Conservation (phyloP, 106 monocot species). For the Vanilla planifolia region DNA sequence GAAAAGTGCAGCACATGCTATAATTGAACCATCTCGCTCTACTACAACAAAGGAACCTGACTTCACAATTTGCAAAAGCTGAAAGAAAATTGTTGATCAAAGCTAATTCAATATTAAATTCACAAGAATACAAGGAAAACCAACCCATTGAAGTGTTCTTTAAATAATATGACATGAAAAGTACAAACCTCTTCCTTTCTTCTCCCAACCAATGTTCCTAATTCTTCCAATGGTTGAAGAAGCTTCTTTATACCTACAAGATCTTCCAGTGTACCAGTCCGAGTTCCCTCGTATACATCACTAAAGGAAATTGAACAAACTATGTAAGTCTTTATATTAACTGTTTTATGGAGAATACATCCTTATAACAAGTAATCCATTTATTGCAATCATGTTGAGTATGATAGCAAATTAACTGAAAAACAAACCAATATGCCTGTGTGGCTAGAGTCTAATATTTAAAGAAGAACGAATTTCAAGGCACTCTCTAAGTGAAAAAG, state of each 20-base stretch:
- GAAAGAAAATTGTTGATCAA: conserved; percentile 1
- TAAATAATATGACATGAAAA: background rate
- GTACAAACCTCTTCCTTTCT: conserved; percentile 23
- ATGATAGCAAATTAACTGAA: no score
- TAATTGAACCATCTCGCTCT: conserved; percentile 90
- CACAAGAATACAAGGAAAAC: conserved; percentile 1
- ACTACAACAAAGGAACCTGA: conserved; percentile 54
- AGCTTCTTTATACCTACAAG: conserved; percentile 23
- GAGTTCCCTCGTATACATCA: conserved; percentile 30
- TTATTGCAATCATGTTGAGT: no score
- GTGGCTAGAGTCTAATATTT: no score
- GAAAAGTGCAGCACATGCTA: conserved; percentile 86
- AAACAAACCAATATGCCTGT: no score
- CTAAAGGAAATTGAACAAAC: conserved; percentile 7
- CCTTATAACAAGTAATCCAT: no score
- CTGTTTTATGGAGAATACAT: no score
- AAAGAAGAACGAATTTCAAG: no score
- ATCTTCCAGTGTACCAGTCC: conserved; percentile 23
- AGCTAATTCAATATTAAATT: background rate
- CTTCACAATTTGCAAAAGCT: conserved; percentile 63
- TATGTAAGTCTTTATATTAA: no score
- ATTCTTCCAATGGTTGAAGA: conserved; percentile 22
- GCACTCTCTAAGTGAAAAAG: no score
- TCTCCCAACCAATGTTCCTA: conserved; percentile 18
- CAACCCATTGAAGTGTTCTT: background rate